phyloP scores from a whole-genome alignment of 805 yeast genomes.

The Wickerhamomyces bovis region DNA sequence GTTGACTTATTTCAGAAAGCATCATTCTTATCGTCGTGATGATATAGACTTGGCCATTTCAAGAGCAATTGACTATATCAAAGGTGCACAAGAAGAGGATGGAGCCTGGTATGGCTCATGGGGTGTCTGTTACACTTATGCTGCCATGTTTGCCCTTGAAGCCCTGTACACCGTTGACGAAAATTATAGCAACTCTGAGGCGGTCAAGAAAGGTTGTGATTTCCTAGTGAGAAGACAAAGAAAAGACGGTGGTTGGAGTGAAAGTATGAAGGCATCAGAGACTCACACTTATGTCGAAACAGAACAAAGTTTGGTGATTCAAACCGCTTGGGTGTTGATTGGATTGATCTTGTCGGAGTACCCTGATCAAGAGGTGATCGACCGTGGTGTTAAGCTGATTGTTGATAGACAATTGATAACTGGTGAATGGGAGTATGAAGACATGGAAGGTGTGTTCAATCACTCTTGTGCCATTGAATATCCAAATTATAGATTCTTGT shows the following conservation, averaged over 20 bases:
- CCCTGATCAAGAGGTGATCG: constrained; percentile 61
- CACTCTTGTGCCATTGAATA: constrained; percentile 93
- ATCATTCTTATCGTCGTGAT: constrained; percentile 55
- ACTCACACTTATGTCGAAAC: constrained; percentile 67
- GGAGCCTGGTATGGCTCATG: constrained; percentile 99
- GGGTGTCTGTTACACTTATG: constrained; percentile 96
- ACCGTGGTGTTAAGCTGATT: constrained; percentile 55
- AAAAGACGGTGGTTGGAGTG: constrained; percentile 97
- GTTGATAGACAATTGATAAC: constrained; percentile 58
- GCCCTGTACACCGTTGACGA: constrained; percentile 72
- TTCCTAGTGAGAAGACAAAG: constrained; percentile 71
- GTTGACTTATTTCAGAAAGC: constrained; percentile 64
- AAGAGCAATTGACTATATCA: constrained; percentile 69
- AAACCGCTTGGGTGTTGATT: constrained; percentile 89
- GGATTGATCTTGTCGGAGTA: constrained; percentile 77
- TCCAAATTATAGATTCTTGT: constrained; percentile 85
- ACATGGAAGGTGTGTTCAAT: constrained; percentile 92
- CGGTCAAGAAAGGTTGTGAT: constrained; percentile 76
- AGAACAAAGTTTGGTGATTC: constrained; percentile 64
- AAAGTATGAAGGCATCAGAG: constrained; percentile 86
- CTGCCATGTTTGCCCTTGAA: constrained; percentile 96
- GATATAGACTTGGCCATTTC: constrained; percentile 68
- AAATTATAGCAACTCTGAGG: constrained; percentile 52
- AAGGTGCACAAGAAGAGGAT: constrained; percentile 59
- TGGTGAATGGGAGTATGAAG: constrained; percentile 86